A percentile compares a stretch with the other conserved stretches of the same genome.
phyloP scores from a whole-genome alignment of 2,329 filamentous ascomycete genomes.

The Diaporthe velutina region DNA sequence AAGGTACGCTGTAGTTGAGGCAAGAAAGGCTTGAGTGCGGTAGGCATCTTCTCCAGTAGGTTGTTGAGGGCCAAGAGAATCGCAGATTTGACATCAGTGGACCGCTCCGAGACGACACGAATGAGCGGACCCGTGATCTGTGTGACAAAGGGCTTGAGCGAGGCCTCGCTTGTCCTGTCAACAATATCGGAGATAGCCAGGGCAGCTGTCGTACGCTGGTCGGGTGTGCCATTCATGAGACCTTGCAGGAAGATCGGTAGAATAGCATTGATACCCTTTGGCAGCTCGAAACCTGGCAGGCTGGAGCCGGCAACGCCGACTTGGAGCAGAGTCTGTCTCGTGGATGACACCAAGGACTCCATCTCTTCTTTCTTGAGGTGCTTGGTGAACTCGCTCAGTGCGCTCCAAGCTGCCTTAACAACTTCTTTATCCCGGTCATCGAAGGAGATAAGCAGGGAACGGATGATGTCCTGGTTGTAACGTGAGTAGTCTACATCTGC shows the following conservation, averaged over 20 bases:
- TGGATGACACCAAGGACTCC: constrained; percentile 90
- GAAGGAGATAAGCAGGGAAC: constrained; percentile 90
- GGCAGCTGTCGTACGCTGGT: constrained; percentile 92
- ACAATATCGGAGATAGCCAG: constrained; percentile 96
- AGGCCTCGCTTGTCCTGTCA: constrained; percentile 88
- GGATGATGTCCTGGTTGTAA: constrained; percentile 96
- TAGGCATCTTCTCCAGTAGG: constrained; percentile 94
- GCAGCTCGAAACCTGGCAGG: constrained; percentile 88
- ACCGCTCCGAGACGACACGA: constrained; percentile 95
- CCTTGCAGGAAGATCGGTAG: constrained; percentile 97
- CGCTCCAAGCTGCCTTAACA: constrained; percentile 90
- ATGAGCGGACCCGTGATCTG: constrained; percentile 98
- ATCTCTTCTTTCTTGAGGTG: constrained; percentile 96
- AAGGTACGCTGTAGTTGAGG: constrained; percentile 97
- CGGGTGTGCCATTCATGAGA: constrained; percentile 93
- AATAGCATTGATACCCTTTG: constrained; percentile 97
- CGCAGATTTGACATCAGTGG: constrained; percentile 94
- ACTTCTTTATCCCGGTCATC: constrained; percentile 87
- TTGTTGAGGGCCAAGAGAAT: constrained; percentile 96
- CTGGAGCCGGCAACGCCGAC: constrained; percentile 89
- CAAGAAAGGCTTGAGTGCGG: constrained; percentile 95
- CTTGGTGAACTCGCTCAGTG: constrained; percentile 88
- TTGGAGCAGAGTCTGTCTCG: constrained; percentile 86
- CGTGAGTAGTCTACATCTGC: constrained; percentile 90
- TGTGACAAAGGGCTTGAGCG: constrained; percentile 94